Percentiles rank a stretch among this genome's conserved stretches.
Evolutionary conservation across 2,329 filamentous ascomycete species (phyloP).

Genomic region (Phaeosphaeriaceae sp.): DNA sequence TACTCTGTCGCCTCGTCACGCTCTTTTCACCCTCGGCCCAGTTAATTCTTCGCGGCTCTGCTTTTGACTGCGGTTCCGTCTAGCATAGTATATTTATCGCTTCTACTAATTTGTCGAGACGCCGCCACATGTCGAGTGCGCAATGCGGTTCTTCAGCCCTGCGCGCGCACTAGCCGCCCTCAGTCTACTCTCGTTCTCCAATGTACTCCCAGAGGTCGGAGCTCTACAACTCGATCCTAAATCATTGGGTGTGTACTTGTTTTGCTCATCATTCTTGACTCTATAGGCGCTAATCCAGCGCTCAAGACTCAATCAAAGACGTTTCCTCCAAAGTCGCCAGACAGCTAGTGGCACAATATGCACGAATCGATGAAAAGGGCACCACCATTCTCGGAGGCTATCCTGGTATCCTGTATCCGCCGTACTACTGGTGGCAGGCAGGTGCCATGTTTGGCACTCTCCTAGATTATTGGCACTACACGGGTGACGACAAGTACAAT

Average conservation of each 20-base stretch:
- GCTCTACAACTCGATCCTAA: conserved; percentile 35
- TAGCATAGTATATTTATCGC: conserved; percentile 7
- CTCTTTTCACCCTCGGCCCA: no score
- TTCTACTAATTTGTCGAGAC: conserved; percentile 1
- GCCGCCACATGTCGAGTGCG: conserved; percentile 22
- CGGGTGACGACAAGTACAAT: conserved; percentile 75
- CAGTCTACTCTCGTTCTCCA: conserved; percentile 27
- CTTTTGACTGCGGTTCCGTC: conserved; percentile 4
- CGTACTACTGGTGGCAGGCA: conserved; percentile 72
- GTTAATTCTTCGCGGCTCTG: not conserved
- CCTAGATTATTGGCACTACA: conserved; percentile 86
- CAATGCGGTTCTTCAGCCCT: conserved; percentile 37
- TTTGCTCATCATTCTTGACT: not conserved
- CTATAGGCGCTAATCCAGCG: conserved; percentile 3
- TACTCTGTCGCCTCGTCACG: not conserved
- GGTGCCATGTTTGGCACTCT: conserved; percentile 74
- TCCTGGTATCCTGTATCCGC: conserved; percentile 51
- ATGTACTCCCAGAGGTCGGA: conserved; percentile 23
- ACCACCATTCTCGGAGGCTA: conserved; percentile 50
- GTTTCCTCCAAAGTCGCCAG: conserved; percentile 54
- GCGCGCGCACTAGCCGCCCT: conserved; percentile 34
- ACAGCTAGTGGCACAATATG: conserved; percentile 61
- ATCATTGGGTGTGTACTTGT: conserved; percentile 23
- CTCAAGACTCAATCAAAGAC: conserved; percentile 54
- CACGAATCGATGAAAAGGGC: conserved; percentile 57